Conservation (phyloP, 495 filamentous ascomycete species). For the Talaromyces nanjingensis region DNA sequence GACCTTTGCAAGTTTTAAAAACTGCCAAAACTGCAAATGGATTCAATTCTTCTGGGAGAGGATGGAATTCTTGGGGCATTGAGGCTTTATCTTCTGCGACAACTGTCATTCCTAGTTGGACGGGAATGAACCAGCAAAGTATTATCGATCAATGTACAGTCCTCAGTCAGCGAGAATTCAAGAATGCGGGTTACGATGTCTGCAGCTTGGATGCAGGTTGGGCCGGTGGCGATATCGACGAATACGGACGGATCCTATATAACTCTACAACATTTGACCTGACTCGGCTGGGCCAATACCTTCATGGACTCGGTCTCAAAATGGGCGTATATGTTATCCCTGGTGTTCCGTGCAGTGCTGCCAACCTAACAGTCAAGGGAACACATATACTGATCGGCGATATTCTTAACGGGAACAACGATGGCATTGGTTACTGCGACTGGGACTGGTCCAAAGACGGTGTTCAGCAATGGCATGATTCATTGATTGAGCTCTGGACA, state of each 20-base stretch:
- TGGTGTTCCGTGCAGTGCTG: neutral
- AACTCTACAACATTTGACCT: neutral
- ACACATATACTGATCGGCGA: neutral
- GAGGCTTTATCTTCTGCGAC: neutral
- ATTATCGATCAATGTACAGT: neutral
- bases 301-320: neutral
- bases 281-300: neutral
- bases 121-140: neutral
- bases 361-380: neutral
- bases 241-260: neutral
- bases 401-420: neutral
- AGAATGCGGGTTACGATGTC: neutral
- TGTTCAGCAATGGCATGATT: neutral
- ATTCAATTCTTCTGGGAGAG: neutral
- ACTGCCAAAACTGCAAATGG: neutral
- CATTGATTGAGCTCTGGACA: neutral
- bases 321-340: neutral
- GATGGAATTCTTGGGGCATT: conserved; percentile 2
- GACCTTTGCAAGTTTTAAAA: neutral
- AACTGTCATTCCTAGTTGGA: neutral
- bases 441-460: neutral
- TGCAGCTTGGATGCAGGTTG: conserved; percentile 2
- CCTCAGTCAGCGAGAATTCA: neutral
- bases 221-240: neutral
- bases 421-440: neutral